These are phyloP conservation scores for Salix brachista DNA, from an alignment of 345 rosid species.

Conservation along the genomic window DNA sequence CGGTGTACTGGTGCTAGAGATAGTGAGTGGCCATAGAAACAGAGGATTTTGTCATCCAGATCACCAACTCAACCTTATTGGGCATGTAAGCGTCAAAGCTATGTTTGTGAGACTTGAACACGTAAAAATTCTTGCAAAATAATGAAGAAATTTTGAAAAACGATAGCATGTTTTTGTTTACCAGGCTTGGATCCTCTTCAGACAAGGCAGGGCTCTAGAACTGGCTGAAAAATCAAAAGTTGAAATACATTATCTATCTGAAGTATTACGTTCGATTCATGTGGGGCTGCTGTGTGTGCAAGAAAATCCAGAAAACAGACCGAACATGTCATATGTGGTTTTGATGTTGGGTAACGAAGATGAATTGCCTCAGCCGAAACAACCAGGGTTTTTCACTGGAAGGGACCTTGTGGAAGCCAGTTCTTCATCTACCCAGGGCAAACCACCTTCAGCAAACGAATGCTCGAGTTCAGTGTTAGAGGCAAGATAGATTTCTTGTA, in stretches of 20 bases:
- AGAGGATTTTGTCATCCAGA: too few relatives aligned
- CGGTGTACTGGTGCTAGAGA: too few relatives aligned
- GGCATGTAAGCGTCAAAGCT: too few relatives aligned
- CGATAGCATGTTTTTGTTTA: not conserved
- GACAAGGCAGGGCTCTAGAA: slow-evolving; percentile 24
- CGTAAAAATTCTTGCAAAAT: too few relatives aligned
- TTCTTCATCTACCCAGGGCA: slow-evolving; percentile 19
- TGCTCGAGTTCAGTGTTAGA: too few relatives aligned
- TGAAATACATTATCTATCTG: slow-evolving; percentile 4
- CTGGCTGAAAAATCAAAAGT: slow-evolving; percentile 11
- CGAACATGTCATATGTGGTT: slow-evolving; percentile 32
- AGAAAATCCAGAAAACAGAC: slow-evolving; percentile 35
- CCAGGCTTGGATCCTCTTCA: slow-evolving; percentile 36
- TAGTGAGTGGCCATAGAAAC: too few relatives aligned
- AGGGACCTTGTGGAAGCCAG: slow-evolving; percentile 4
- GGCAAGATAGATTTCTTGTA: too few relatives aligned
- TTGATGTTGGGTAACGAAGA: slow-evolving; percentile 27
- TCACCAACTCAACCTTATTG: too few relatives aligned
- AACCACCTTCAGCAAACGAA: not conserved
- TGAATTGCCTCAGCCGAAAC: slow-evolving; percentile 27
- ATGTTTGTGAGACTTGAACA: too few relatives aligned
- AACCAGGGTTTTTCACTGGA: slow-evolving; percentile 31
- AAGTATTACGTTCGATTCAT: slow-evolving; percentile 35
- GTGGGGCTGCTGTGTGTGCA: slow-evolving; percentile 42
- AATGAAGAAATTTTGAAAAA: too few relatives aligned